Base-by-base conservation (phyloP, 23 red algal species). In the Gracilaria gracilis region DNA sequence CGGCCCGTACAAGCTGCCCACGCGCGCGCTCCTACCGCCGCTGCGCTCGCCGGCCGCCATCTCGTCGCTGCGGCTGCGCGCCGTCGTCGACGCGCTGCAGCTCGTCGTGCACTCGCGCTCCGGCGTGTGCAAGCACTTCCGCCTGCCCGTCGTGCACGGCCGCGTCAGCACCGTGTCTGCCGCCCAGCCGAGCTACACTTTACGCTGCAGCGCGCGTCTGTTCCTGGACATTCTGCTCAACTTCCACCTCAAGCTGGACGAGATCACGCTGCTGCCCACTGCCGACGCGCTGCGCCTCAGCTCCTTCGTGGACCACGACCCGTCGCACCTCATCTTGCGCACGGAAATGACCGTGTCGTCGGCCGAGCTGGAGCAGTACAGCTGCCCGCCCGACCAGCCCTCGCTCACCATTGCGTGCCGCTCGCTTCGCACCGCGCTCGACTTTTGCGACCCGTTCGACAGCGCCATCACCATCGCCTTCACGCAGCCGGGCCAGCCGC, bases 241-340 rank as follows among this genome's bases (percentile, higher is more conserved):
- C 57, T 78, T 89, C 33, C 85, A 89, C 53, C 48, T 35, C 24
- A 33, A 53, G 28, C 74, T 89, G n/a, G 72, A 89, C 40, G 85
- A 89, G 48, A 75, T 89, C 21, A 89, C 85, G 35, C 46, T 89
- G 27, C 15, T 51, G 32, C 85, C 85, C 20, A 24, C 67, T 25
- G 17, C 24, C 51, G 35, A 89, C 17, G 53, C 85, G n/a, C 38
- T 89, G 13, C 15, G 23, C 11, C 21, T 89, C 50, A 50, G 58
- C 27, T 89, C 85, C 67, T 89, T 89, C 71, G 69, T 89, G 39
- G 71, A 89, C 36, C n/a, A 89, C 34, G 71, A 89, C 54, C 85
- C 85, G 28, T 39, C 85, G 54, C 67, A 80, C 70, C 20, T 80
- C 70, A 79, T 89, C 47, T 49, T 89, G 35, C 85, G 85, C 34